Evolutionary conservation across 2,329 filamentous ascomycete genomes (phyloP), one percentile per base, ranked within the genome.

Genomic region (Ascochyta viciae-villosae): DNA sequence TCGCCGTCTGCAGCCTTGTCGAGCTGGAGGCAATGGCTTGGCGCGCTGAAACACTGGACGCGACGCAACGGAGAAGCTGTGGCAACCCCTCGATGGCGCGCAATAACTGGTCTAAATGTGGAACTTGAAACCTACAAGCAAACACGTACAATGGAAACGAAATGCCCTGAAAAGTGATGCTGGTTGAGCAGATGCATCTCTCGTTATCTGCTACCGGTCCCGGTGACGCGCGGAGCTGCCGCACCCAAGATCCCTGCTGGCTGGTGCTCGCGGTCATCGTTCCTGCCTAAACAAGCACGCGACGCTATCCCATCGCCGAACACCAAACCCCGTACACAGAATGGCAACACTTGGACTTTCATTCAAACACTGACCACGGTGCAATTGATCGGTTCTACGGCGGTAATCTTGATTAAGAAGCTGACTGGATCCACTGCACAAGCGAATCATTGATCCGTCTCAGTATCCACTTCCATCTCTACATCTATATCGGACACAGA

Each of bases 41-140:
- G 71, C 70, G 59, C 51, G 48, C 60, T 66, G 72, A 70, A 71
- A 69, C 68, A 64, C 52, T 61, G 50, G 61, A 65, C 62, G 65
- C 66, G 67, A 65, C 66, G 59, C 63, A 54, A 62, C 57, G 47
- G 52, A 45, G 50, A 48, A 53, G 62, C 57, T 58, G 52, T 43
- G 58, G 42, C 45, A 42, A 48, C 34, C 39, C 47, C 57, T 35
- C 39, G 50, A 41, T 42, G 31, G 49, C 23, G 0, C 76, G 71
- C 1, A 81, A 58, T 0, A 81, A 42, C 13, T 38, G 10, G 27
- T 24, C n/a, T 15, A n/a, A 38, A 22, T 4, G n/a, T 27, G 23
- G 16, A 31, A 46, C 3, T 4, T 10, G 15, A 15, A 19, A 35
- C 3, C 4, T n/a, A 31, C n/a, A 40, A 39, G 12, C 13, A 23